These are phyloP conservation scores for Eucalyptus polybractea DNA, from an alignment of 345 rosid species.

Conservation along the genomic window DNA sequence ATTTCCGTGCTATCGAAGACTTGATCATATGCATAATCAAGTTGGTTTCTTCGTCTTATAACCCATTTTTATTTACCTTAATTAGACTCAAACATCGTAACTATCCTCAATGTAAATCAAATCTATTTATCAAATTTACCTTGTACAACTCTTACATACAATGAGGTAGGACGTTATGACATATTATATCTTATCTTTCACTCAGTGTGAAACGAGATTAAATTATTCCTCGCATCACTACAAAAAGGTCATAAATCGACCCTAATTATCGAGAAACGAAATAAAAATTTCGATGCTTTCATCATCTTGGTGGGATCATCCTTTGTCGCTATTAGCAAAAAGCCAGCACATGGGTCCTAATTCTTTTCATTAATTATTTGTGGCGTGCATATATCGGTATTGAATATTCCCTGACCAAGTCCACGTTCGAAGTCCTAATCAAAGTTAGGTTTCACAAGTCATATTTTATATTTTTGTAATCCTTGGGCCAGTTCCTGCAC, in stretches of 20 bases:
- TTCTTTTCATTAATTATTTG: background rate
- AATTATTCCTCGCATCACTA: background rate
- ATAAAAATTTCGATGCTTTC: background rate
- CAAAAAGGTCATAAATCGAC: background rate
- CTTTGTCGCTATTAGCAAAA: background rate
- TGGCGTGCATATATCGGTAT: background rate
- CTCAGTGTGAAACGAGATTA: background rate
- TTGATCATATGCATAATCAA: background rate
- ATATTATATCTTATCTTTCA: background rate
- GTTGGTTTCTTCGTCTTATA: background rate
- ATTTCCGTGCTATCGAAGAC: background rate
- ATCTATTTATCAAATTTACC: background rate
- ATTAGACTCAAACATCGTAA: background rate
- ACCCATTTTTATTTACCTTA: background rate
- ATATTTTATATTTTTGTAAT: background rate
- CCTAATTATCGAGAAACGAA: background rate
- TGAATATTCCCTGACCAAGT: background rate
- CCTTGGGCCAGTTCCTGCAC: background rate
- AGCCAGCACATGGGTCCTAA: background rate
- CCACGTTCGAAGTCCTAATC: background rate
- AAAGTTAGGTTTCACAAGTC: background rate
- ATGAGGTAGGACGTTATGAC: rapidly evolving
- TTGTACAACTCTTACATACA: background rate
- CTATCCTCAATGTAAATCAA: background rate
- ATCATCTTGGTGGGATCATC: background rate